A percentile compares a stretch with the other conserved stretches of the same genome.
These are phyloP conservation scores for Colletotrichum somersetense DNA, from an alignment of 2,329 filamentous ascomycete species.

Conservation along the genomic window DNA sequence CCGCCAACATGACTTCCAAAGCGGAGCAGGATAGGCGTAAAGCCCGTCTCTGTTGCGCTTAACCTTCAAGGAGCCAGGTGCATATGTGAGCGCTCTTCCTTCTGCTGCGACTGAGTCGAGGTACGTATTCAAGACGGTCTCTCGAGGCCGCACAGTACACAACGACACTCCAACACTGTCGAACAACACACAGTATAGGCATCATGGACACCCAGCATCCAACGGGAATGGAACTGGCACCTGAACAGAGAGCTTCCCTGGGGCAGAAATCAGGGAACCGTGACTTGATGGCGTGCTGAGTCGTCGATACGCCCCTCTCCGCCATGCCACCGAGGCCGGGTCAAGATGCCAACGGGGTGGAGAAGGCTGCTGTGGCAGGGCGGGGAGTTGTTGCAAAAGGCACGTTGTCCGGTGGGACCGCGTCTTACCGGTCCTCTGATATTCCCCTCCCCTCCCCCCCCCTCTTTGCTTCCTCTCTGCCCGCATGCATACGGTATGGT, in stretches of 20 bases:
- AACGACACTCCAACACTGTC: no score
- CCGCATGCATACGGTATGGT: slow-evolving; percentile 23
- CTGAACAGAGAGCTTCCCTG: background rate
- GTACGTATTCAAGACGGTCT: no score
- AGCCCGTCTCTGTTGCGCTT: slow-evolving; percentile 1
- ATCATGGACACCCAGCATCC: no score
- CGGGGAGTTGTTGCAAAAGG: slow-evolving; percentile 30
- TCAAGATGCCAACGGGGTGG: slow-evolving; percentile 30
- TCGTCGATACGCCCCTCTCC: background rate
- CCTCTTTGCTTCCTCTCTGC: slow-evolving; percentile 19
- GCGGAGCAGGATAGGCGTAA: slow-evolving; percentile 26
- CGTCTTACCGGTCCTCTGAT: slow-evolving; percentile 15
- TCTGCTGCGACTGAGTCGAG: background rate
- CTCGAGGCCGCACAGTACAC: no score
- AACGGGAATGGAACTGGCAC: background rate
- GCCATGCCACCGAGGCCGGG: slow-evolving; percentile 20
- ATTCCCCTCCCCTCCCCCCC: background rate
- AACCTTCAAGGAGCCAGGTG: slow-evolving; percentile 13
- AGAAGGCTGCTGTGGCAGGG: slow-evolving; percentile 23
- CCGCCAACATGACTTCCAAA: slow-evolving; percentile 35
- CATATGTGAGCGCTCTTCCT: slow-evolving; percentile 11
- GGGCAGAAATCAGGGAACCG: slow-evolving; percentile 1
- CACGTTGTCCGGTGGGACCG: background rate
- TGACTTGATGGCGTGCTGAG: slow-evolving; percentile 5
- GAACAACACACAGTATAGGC: no score